Evolutionary conservation across 495 filamentous ascomycete species (phyloP), one percentile per base, ranked within the genome.

Genomic region (Platismatia glauca): DNA sequence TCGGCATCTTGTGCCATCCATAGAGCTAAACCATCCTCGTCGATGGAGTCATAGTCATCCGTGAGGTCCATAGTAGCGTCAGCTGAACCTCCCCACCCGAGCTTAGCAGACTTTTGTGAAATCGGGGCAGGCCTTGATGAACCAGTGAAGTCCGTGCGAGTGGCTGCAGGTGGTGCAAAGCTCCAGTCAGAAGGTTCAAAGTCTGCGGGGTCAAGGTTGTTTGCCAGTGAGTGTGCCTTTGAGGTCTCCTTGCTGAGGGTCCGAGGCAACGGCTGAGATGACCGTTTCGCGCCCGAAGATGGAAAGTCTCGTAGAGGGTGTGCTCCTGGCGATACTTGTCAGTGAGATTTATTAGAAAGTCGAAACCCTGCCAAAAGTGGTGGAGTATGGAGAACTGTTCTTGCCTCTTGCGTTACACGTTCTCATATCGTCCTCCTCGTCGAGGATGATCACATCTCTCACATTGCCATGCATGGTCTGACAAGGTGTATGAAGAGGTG

Each of bases 1-100:
- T 61, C 50, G 1, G 39, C 39, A 9, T 34, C 8, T 22, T 62
- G 52, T 13, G 31, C 48, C n/a, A 62, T 37, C 60, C 60, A 62
- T 16, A 18, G 29, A 7, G 38, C 27, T 3, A 62, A 8, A 6
- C 34, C 29, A 2, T 46, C 38, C 0, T 46, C 39, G 24, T 50
- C 39, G 20, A 41, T 8, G 12, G 11, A 56, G 34, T 61, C 52
- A 27, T 60, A 48, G 11, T 65, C 58, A 5, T 57, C 48, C n/a
- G 37, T 56, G 38, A 44, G 31, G 12, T 50, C 58, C 16, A 35
- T 16, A 8, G 15, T 18, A 15, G 29, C 44, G 29, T 27, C 7
- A 59, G 27, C 31, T 15, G 27, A 33, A 15, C 35, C 39, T 15
- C 18, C 2, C 3, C 35, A 3, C 31, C 13, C 24, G 7, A 16